Percentiles rank a stretch among this genome's conserved stretches.
Evolutionary conservation across 768 basidiomycete species (phyloP).

Genomic region (Asterophora lycoperdoides): DNA sequence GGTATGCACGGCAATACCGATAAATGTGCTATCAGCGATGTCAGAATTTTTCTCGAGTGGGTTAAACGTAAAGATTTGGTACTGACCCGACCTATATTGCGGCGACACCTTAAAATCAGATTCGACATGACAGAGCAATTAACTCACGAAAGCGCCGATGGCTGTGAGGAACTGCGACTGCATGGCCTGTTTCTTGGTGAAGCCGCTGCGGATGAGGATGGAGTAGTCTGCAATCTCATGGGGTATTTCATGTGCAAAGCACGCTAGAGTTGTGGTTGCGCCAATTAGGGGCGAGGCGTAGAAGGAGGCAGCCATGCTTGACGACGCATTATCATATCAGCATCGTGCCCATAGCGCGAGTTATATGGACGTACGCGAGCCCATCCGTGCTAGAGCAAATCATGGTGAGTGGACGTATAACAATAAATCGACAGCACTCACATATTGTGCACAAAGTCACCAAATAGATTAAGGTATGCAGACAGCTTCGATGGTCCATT

Average conservation of each 20-base stretch:
- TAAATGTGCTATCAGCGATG: slow-evolving; percentile 61
- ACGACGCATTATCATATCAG: not conserved
- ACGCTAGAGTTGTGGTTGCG: slow-evolving; percentile 91
- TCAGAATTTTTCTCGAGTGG: slow-evolving; percentile 10
- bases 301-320: slow-evolving; percentile 92
- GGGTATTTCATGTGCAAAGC: slow-evolving; percentile 93
- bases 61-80: not conserved
- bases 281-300: slow-evolving; percentile 93
- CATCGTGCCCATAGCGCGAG: not conserved
- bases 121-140: slow-evolving; percentile 19
- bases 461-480: slow-evolving; percentile 89
- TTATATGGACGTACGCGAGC: slow-evolving; percentile 50
- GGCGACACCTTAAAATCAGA: slow-evolving; percentile 10
- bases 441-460: slow-evolving; percentile 95
- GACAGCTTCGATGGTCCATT: slow-evolving; percentile 76
- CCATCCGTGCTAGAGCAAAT: slow-evolving; percentile 72
- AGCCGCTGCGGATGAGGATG: slow-evolving; percentile 86
- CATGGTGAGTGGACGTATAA: slow-evolving; percentile 13
- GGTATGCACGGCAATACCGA: slow-evolving; percentile 82
- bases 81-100: slow-evolving; percentile 38
- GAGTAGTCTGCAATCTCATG: slow-evolving; percentile 98
- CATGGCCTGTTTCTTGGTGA: slow-evolving; percentile 90
- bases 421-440: slow-evolving; percentile 30
- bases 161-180: slow-evolving; percentile 90
- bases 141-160: slow-evolving; percentile 84